Conservation (phyloP, 352 stramenopile species). For the Phytophthora sojae region DNA sequence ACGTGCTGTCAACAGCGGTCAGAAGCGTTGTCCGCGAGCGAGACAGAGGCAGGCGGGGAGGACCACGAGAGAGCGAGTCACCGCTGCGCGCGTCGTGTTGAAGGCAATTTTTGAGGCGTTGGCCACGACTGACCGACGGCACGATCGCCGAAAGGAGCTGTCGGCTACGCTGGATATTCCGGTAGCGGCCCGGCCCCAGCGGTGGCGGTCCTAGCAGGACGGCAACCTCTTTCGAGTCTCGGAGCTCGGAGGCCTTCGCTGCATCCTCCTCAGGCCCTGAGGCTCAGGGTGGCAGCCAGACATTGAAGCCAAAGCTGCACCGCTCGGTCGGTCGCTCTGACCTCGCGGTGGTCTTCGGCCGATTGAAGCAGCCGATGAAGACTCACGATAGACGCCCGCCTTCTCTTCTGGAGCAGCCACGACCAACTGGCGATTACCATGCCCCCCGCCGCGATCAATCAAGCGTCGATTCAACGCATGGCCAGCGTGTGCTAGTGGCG, state of each 20-base stretch:
- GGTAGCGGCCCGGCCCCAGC: slow-evolving; percentile 13
- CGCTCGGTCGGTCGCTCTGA: not conserved
- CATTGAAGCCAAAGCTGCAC: not conserved
- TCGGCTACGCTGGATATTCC: slow-evolving; percentile 32
- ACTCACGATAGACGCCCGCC: slow-evolving; percentile 1
- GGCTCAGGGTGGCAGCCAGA: not conserved
- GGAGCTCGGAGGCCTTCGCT: not conserved
- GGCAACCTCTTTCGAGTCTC: too few species aligned
- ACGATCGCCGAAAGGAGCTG: slow-evolving; percentile 36
- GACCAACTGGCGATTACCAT: slow-evolving; percentile 26
- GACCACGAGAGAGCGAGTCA: slow-evolving; percentile 25
- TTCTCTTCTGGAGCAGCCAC: slow-evolving; percentile 21
- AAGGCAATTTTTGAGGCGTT: slow-evolving; percentile 33
- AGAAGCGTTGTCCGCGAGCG: slow-evolving; percentile 27
- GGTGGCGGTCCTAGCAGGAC: too few species aligned
- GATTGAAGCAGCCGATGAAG: not conserved
- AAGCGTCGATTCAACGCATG: slow-evolving; percentile 12
- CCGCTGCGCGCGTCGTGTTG: slow-evolving; percentile 16
- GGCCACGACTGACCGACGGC: slow-evolving; percentile 19
- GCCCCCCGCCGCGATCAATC: slow-evolving; percentile 2
- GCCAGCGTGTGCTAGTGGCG: slow-evolving; percentile 9
- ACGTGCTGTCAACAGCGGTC: slow-evolving; percentile 44
- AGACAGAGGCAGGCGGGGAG: slow-evolving; percentile 33
- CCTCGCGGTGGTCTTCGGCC: not conserved
- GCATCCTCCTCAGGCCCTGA: too few species aligned